A percentile compares a stretch with the other conserved stretches of the same genome.
These are phyloP conservation scores for Lodderomyces margitis DNA, from an alignment of 1,139 yeast species.

Conservation along the genomic window DNA sequence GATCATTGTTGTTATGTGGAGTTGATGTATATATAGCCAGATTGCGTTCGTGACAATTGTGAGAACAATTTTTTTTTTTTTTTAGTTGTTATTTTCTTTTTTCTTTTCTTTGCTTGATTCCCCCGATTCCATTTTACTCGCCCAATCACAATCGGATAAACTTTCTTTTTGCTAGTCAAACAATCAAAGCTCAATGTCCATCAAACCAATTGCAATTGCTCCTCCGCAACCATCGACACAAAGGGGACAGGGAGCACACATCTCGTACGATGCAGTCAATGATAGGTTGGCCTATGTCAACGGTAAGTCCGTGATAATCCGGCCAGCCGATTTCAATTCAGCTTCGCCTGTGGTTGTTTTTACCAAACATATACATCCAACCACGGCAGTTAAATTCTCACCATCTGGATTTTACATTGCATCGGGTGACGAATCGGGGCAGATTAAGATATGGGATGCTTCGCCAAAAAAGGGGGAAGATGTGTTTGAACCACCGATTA, in stretches of 20 bases:
- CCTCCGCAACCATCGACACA: constrained; percentile 81
- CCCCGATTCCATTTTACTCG: constrained; percentile 1
- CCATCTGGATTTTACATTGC: constrained; percentile 91
- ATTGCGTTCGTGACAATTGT: not conserved
- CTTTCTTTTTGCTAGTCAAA: not conserved
- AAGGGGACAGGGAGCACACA: constrained; percentile 66
- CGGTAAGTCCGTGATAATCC: constrained; percentile 76
- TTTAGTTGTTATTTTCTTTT: not conserved
- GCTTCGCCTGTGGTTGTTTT: constrained; percentile 56
- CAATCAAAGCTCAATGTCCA: constrained; percentile 21
- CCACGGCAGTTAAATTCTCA: constrained; percentile 82
- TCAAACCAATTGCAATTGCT: constrained; percentile 31
- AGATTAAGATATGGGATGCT: constrained; percentile 85
- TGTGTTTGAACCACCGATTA: constrained; percentile 47
- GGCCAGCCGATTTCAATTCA: constrained; percentile 51
- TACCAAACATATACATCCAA: constrained; percentile 63
- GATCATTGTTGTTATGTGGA: constrained; percentile 8
- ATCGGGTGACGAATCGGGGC: constrained; percentile 87
- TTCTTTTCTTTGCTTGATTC: no score
- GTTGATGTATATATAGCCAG: not conserved
- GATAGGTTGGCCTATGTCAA: constrained; percentile 76
- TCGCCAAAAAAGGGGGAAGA: constrained; percentile 19
- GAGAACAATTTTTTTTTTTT: not conserved
- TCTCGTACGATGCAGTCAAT: constrained; percentile 68
- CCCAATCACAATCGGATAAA: constrained; percentile 8